Evolutionary conservation across 2,329 filamentous ascomycete species (phyloP), one percentile per base, ranked within the genome.

Genomic region (Ophidiomyces ophidiicola): DNA sequence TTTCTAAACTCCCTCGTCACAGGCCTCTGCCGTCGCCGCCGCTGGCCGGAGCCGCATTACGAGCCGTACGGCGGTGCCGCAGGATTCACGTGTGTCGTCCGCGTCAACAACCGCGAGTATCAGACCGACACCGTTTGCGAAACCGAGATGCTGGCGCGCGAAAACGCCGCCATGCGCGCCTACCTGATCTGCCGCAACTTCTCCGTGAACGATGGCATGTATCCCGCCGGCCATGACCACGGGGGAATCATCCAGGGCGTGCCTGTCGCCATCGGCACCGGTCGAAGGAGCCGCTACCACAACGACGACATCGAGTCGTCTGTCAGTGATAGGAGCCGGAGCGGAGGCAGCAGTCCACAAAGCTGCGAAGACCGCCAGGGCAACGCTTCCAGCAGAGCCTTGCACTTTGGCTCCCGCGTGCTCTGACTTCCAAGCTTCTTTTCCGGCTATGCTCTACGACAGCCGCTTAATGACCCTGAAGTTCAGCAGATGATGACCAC

Each of bases 131-230:
- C 82, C 25, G 74, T 80, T 47, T 93, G 90, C 65, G 78, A 82
- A 58, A 82, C 80, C 46, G 82, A 88, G 58, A 69, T 74, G 34
- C 70, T 93, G 48, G 88, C 88, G 32, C 83, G 86, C 56, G 87
- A 96, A 61, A 90, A 88, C 53, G 88, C 88, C 18, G 88, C 88
- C 44, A 92, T 92, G 75, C 82, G 86, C 46, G 88, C 88, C 42
- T 96, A 94, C 64, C 88, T 94, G 76, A 90, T 94, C 50, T 94
- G 88, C 70, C 81, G 86, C 48, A 94, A 94, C 70, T 94, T 94
- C 66, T 93, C 85, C 41, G 83, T 92, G 61, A 94, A 94, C 58
- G 86, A 92, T 53, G 88, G 88, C 58, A 94, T 93, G 85, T 75
- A 73, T 47, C 75, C 55, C 55, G 71, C 50, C 52, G 76, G 62